Evolutionary conservation across 495 filamentous ascomycete species (phyloP), one percentile per base, ranked within the genome.

Genomic region (Xylaria bambusicola): DNA sequence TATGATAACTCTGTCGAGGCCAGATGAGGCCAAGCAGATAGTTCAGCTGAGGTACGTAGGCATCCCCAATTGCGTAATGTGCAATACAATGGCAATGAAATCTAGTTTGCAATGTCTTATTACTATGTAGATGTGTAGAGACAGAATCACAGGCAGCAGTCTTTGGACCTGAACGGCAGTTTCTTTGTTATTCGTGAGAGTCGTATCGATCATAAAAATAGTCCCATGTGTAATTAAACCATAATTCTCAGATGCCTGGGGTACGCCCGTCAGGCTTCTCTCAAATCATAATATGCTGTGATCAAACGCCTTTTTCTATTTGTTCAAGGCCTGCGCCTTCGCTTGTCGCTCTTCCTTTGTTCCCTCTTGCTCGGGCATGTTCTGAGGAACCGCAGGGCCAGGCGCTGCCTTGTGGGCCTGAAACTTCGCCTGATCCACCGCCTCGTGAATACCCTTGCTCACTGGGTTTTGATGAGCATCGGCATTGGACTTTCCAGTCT

Each of bases 341-440:
- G 81, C 84, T 60, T 80, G 75, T 38, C 85, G 81, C 64, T 91
- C 87, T 66, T 89, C 86, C 67, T 84, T 86, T n/a, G 86, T 82
- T 13, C 81, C 81, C 64, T 83, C 79, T 67, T 81, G 71, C 54
- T 73, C 63, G 6, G 66, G 68, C 67, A 84, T 76, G 50, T 76
- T 68, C 52, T 79, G 67, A 1, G 77, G 73, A 21, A 83, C 61
- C 24, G 66, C 81, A 2, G 81, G 81, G 9, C 81, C 81, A 1
- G 80, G 80, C 46, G 75, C 67, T 17, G 80, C 80, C 36, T 75
- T 60, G 62, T 79, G 76, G 18, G 76, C 70, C 49, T 69, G 66
- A 63, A 83, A 78, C 8, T 66, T 65, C 17, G 62, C 63, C 35
- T 63, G 53, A 21, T 62, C 61, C 44, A 70, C 70, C 40, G 71